Percentiles rank a stretch among this genome's conserved stretches.
Conservation (phyloP, 176 grass and related monocot species). For the Tuctoria greenei region DNA sequence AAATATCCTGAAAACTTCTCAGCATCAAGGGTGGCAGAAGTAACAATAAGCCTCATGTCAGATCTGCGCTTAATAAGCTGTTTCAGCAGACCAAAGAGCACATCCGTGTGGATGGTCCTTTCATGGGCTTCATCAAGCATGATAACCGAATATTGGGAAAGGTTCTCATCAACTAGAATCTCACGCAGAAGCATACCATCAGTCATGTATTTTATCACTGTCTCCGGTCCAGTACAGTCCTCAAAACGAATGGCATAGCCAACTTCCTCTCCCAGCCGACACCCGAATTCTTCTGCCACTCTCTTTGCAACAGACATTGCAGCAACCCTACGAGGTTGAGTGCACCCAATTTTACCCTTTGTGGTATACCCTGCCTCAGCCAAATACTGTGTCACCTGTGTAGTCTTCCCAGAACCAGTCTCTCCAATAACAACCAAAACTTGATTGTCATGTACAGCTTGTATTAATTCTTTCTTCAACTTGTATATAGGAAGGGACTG, state of each 20-base stretch:
- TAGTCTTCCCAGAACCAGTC: constrained; percentile 96
- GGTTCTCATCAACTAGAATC: constrained; percentile 91
- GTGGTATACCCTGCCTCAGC: constrained; percentile 91
- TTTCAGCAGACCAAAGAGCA: constrained; percentile 88
- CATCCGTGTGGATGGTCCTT: constrained; percentile 92
- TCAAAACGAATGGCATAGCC: constrained; percentile 96
- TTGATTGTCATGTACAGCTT: constrained; percentile 96
- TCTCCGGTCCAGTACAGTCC: constrained; percentile 87
- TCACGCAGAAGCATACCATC: constrained; percentile 96
- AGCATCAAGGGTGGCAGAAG: constrained; percentile 91
- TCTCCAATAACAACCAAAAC: constrained; percentile 94
- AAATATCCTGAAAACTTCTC: constrained; percentile 99
- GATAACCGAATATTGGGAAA: constrained; percentile 87
- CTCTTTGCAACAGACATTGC: constrained; percentile 95
- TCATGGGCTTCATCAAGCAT: constrained; percentile 99
- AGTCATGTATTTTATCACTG: constrained; percentile 97
- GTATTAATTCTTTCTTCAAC: constrained; percentile 89
- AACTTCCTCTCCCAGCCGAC: constrained; percentile 88
- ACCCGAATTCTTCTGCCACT: constrained; percentile 94
- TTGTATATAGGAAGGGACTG: constrained; percentile 93
- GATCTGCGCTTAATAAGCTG: constrained; percentile 85
- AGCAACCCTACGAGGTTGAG: constrained; percentile 90
- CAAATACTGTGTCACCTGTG: constrained; percentile 90
- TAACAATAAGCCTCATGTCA: constrained; percentile 93
- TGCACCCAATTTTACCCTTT: constrained; percentile 93